These are phyloP conservation scores for Phytophthora syringae DNA, from an alignment of 352 stramenopile species.

Conservation along the genomic window DNA sequence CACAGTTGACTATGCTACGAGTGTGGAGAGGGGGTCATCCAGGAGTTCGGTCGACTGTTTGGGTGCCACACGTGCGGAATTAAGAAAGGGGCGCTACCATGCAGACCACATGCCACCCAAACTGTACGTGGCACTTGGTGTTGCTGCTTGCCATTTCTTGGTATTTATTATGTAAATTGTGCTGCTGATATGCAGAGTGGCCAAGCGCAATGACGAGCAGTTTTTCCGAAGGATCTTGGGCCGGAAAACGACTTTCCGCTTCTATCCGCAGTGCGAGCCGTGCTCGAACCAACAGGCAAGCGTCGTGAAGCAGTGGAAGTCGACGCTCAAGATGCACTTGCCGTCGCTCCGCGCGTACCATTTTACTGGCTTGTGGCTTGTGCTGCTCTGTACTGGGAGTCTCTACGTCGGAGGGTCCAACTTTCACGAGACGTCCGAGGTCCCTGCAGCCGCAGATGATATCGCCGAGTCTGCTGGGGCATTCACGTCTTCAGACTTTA, in stretches of 20 bases:
- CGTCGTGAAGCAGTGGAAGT: constrained; percentile 71
- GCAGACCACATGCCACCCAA: constrained; percentile 90
- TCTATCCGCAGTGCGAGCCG: constrained; percentile 84
- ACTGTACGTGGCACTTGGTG: constrained; percentile 54
- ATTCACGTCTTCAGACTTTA: constrained; percentile 48
- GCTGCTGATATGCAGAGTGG: constrained; percentile 48
- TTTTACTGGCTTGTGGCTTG: constrained; percentile 80
- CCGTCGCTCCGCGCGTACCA: constrained; percentile 74
- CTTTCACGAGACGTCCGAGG: constrained; percentile 71
- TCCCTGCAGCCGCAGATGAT: constrained; percentile 32
- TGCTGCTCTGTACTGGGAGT: constrained; percentile 76
- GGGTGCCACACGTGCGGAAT: constrained; percentile 87
- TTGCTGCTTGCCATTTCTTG: too few species aligned
- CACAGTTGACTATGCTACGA: constrained; percentile 75
- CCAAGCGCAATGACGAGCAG: constrained; percentile 56
- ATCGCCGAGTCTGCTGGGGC: constrained; percentile 13
- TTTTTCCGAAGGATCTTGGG: constrained; percentile 49
- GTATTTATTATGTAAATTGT: constrained; percentile 1
- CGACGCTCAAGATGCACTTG: constrained; percentile 73
- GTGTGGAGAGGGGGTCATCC: constrained; percentile 70
- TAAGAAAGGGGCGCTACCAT: constrained; percentile 72
- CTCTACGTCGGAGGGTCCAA: constrained; percentile 75
- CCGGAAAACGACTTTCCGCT: constrained; percentile 69
- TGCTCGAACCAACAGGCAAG: constrained; percentile 82
- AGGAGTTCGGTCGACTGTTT: constrained; percentile 80